Conservation (phyloP, 108 stramenopile genomes). For the Cyclostephanos tholiformis region DNA sequence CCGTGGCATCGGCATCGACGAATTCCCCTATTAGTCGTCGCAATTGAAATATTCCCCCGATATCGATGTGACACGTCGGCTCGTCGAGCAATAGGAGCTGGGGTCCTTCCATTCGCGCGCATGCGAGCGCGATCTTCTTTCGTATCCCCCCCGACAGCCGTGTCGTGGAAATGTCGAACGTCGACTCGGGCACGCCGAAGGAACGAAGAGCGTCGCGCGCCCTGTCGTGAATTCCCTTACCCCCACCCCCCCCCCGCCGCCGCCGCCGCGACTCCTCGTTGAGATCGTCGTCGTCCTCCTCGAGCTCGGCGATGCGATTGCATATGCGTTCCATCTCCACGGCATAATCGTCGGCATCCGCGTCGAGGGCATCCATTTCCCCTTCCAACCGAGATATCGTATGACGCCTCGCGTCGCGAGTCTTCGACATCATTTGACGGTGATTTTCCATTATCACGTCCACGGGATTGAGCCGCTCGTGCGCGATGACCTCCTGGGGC, state of each 20-base stretch:
- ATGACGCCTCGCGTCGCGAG: slow-evolving; percentile 23
- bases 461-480: slow-evolving; percentile 38
- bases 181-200: slow-evolving; percentile 50
- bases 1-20: slow-evolving; percentile 54
- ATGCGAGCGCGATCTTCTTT: slow-evolving; percentile 68
- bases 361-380: slow-evolving; percentile 48
- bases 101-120: slow-evolving; percentile 48
- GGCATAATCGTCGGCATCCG: slow-evolving; percentile 39
- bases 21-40: slow-evolving; percentile 67
- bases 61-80: slow-evolving; percentile 83
- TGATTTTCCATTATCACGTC: slow-evolving; percentile 52
- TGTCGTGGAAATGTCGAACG: slow-evolving; percentile 34
- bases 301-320: slow-evolving; percentile 67
- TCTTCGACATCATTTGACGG: slow-evolving; percentile 14
- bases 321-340: slow-evolving; percentile 68
- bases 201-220: slow-evolving; percentile 52
- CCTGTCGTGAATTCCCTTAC: slow-evolving; percentile 16
- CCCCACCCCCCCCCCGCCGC: too few species aligned
- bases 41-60: slow-evolving; percentile 81
- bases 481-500: slow-evolving; percentile 64
- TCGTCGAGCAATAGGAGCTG: slow-evolving; percentile 76
- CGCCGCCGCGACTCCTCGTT: background rate
- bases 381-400: slow-evolving; percentile 45
- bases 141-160: slow-evolving; percentile 59
- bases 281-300: slow-evolving; percentile 46